Conservation (phyloP, 78 protist species). For the Dictyostelium citrinum region DNA sequence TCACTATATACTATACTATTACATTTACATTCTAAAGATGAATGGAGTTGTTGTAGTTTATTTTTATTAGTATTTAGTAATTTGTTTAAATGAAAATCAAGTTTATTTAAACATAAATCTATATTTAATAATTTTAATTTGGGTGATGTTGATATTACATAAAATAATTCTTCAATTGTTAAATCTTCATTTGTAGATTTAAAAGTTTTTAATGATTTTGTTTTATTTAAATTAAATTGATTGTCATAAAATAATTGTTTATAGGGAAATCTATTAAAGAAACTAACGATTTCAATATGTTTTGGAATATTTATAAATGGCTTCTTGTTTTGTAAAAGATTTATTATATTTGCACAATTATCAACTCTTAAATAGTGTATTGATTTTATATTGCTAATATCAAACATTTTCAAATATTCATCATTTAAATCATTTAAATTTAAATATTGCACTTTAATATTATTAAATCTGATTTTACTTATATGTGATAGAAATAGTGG, state of each 20-base stretch:
- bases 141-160: neutral
- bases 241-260: neutral
- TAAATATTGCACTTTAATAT: neutral
- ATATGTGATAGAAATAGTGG: neutral
- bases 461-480: neutral
- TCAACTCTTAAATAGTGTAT: neutral
- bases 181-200: neutral
- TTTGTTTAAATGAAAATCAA: neutral
- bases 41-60: neutral
- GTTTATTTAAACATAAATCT: neutral
- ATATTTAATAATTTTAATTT: neutral
- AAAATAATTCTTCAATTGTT: neutral
- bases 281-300: neutral
- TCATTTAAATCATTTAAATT: neutral
- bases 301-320: neutral
- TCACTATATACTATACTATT: neutral
- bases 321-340: neutral
- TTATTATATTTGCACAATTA: neutral
- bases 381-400: neutral
- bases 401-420: neutral
- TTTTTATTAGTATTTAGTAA: too few species aligned
- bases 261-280: neutral
- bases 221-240: neutral
- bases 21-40: neutral
- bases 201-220: neutral